A percentile compares a stretch with the other conserved stretches of the same genome.
Conservation (phyloP, 176 grass and related monocot species). For the Aegilops bicornis region DNA sequence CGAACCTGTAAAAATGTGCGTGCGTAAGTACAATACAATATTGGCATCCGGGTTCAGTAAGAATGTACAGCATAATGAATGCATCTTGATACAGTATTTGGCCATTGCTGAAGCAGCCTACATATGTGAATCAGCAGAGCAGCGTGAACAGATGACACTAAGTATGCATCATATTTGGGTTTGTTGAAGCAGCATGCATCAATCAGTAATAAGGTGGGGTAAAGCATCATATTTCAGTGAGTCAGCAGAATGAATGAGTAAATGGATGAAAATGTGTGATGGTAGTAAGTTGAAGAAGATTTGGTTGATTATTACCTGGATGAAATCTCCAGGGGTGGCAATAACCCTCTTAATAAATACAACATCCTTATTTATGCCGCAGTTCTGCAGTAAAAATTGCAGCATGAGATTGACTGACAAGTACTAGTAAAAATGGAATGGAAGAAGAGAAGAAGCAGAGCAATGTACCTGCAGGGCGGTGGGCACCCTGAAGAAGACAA, state of each 20-base stretch:
- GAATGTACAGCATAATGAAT: too few species aligned
- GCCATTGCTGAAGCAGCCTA: too few species aligned
- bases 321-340: constrained; percentile 45
- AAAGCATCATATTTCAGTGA: too few species aligned
- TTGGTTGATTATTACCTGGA: constrained; percentile 17
- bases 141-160: too few species aligned
- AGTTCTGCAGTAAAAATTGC: constrained; percentile 12
- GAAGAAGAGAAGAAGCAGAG: background rate
- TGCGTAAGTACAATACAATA: too few species aligned
- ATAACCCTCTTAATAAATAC: constrained; percentile 45
- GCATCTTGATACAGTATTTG: too few species aligned
- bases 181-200: background rate
- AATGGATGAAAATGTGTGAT: background rate
- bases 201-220: background rate
- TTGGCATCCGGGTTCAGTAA: too few species aligned
- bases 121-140: too few species aligned
- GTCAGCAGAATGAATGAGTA: background rate
- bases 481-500: constrained; percentile 38
- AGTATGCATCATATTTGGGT: too few species aligned
- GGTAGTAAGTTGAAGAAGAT: too few species aligned
- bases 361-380: constrained; percentile 39
- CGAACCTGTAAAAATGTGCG: constrained; percentile 30
- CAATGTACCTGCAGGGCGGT: background rate
- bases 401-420: too few species aligned
- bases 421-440: background rate